Evolutionary conservation across 768 basidiomycete species (phyloP).

Genomic region (Hortiboletus campestris): DNA sequence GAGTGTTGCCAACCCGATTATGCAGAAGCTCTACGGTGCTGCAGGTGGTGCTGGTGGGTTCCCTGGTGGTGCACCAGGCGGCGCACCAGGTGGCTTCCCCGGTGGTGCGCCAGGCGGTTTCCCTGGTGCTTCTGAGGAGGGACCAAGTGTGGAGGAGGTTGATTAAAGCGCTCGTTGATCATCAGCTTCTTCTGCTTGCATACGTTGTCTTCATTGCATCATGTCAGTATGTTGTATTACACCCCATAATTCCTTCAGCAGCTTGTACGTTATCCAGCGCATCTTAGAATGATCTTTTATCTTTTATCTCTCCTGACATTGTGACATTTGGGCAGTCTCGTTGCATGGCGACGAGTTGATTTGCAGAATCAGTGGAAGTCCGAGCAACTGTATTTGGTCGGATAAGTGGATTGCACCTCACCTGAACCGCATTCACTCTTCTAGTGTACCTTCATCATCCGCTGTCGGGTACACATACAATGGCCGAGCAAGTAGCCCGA

Average conservation of each 20-base stretch:
- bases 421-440: neutral
- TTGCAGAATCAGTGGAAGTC: neutral
- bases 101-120: constrained; percentile 70
- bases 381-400: neutral
- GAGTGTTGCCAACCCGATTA: constrained; percentile 72
- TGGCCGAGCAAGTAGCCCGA: constrained; percentile 28
- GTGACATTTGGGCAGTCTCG: neutral
- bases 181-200: constrained; percentile 21
- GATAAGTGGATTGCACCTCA: neutral
- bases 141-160: constrained; percentile 90
- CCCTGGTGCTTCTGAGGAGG: constrained; percentile 72
- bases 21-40: constrained; percentile 67
- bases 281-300: constrained; percentile 28
- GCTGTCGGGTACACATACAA: constrained; percentile 5
- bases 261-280: constrained; percentile 31
- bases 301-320: neutral
- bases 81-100: constrained; percentile 51
- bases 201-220: constrained; percentile 28
- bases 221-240: constrained; percentile 30
- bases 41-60: constrained; percentile 51
- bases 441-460: neutral
- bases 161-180: constrained; percentile 47
- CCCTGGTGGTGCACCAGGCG: constrained; percentile 58
- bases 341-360: neutral
- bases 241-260: constrained; percentile 28